Evolutionary conservation across 352 stramenopile genomes (phyloP), one percentile per base, ranked within the genome.

Genomic region (Pythium aquatile): DNA sequence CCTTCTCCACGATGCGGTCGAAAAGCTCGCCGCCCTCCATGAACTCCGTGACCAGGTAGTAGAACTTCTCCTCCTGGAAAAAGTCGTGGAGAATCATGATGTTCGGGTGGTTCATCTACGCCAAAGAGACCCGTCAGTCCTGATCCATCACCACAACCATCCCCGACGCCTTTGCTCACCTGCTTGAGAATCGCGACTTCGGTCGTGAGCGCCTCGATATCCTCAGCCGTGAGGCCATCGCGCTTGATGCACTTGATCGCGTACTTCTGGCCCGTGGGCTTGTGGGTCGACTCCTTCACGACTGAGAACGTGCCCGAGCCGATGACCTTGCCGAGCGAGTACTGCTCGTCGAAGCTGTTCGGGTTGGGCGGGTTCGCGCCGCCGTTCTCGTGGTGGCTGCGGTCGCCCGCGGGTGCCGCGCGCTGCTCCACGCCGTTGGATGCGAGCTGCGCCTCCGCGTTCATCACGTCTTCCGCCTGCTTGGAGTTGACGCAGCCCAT

Each of bases 41-140:
- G 55, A 98, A 94, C 76, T 99, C 96, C 37, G 98, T 98, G 3
- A 99, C 95, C 53, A 99, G 80, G 75, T 99, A 99, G 76, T 98
- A 99, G 66, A 97, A 88, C 51, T 98, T 94, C 2, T 88, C 79
- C 49, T 98, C 91, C 11, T 96, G 84, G 71, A 97, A 98, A 68
- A 98, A 97, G 70, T 97, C 94, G 58, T 98, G 79, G 30, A 97
- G 64, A 24, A 91, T 92, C 83, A 97, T 95, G 54, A 97, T 97
- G 72, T 97, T 96, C 14, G 89, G 88, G 73, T 97, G 91, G 63
- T 96, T 90, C 77, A 96, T 91, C 84, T 96, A 53, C 40, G 53
- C 58, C 53, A 46, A 62, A 17, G 20, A 61, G 5, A 14, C 26
- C 11, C n/a, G 5, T 63, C 13, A 66, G 24, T 32, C 39, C 8